phyloP scores from a whole-genome alignment of 352 stramenopile species.

The Globisporangium recalcitrans region DNA sequence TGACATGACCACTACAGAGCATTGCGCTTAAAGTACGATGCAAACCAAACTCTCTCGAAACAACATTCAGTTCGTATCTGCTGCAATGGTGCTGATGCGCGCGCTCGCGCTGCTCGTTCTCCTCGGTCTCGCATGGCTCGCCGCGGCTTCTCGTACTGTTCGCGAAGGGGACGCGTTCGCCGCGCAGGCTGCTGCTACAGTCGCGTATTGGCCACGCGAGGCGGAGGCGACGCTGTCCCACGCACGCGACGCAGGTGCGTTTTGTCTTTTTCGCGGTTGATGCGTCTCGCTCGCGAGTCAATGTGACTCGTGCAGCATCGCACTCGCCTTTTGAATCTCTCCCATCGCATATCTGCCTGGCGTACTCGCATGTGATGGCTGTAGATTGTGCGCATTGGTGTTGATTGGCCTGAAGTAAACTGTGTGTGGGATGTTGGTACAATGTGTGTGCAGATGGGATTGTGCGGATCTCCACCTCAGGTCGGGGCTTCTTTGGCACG shows the following conservation, averaged over 20 bases:
- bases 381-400: not conserved
- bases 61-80: too few relatives aligned
- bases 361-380: not conserved
- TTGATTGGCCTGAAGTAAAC: not conserved
- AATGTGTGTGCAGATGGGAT: constrained; percentile 18
- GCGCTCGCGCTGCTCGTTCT: constrained; percentile 1
- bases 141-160: not conserved
- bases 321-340: not conserved
- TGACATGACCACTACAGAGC: too few relatives aligned
- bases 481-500: constrained; percentile 23
- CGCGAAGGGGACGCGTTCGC: not conserved
- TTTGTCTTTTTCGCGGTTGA: not conserved
- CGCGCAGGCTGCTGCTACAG: constrained; percentile 1
- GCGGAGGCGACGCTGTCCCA: constrained; percentile 19
- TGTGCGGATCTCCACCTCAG: constrained; percentile 19
- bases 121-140: not conserved
- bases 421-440: not conserved
- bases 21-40: too few relatives aligned
- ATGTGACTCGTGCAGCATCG: not conserved
- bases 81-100: not conserved
- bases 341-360: not conserved
- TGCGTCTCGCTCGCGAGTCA: not conserved
- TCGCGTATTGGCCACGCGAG: constrained; percentile 31
- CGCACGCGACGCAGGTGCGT: constrained; percentile 18
- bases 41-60: too few relatives aligned